phyloP scores from a whole-genome alignment of 495 filamentous ascomycete species.

The Penicillium atrosanguineum region DNA sequence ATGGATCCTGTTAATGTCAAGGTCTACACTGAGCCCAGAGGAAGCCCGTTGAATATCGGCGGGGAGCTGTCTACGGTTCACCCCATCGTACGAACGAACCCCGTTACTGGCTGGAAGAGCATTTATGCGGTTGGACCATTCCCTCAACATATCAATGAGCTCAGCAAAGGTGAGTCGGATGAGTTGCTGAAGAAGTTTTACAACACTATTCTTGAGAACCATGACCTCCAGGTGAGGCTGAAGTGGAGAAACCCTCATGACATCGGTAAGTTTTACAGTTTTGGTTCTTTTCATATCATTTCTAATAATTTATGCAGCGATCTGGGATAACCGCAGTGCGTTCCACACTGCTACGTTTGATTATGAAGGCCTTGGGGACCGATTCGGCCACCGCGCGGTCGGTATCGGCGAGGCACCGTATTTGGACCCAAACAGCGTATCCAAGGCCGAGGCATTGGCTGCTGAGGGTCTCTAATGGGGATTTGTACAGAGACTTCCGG shows the following conservation, averaged over 20 bases:
- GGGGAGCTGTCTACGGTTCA: slow-evolving; percentile 59
- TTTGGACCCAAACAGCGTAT: slow-evolving; percentile 47
- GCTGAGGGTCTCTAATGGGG: neutral
- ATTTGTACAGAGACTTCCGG: neutral
- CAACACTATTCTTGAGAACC: slow-evolving; percentile 65
- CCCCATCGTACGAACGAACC: slow-evolving; percentile 73
- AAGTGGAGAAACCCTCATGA: slow-evolving; percentile 59
- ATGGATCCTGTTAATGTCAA: slow-evolving; percentile 41
- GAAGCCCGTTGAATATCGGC: slow-evolving; percentile 64
- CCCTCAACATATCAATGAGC: slow-evolving; percentile 61
- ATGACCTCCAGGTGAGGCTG: slow-evolving; percentile 70
- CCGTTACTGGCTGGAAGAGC: slow-evolving; percentile 73
- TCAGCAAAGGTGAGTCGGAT: slow-evolving; percentile 34
- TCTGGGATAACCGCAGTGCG: slow-evolving; percentile 73
- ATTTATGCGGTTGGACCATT: slow-evolving; percentile 66
- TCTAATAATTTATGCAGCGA: slow-evolving; percentile 39
- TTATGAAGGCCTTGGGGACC: slow-evolving; percentile 59
- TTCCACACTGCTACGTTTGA: slow-evolving; percentile 73
- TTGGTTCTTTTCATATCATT: neutral
- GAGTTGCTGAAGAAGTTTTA: slow-evolving; percentile 34
- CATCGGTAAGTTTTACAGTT: slow-evolving; percentile 32
- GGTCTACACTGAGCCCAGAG: slow-evolving; percentile 53
- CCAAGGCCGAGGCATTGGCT: slow-evolving; percentile 35
- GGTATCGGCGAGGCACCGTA: slow-evolving; percentile 66
- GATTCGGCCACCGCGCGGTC: slow-evolving; percentile 58